These are phyloP conservation scores for Solanum ossicruentum DNA, from an alignment of 257 asterid genomes.

Conservation along the genomic window DNA sequence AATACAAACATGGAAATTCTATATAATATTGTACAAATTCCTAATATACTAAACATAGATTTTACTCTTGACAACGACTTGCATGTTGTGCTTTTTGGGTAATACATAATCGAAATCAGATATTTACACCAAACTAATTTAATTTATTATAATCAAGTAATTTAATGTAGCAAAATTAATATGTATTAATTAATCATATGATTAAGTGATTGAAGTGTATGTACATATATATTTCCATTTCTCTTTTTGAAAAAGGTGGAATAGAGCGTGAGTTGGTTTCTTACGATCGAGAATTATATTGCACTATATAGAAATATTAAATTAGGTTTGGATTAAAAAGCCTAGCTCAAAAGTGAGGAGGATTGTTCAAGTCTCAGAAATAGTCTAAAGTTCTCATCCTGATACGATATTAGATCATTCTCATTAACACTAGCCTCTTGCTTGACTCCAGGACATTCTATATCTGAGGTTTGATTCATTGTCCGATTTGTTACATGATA, in stretches of 20 bases:
- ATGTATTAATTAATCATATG: too few relatives aligned
- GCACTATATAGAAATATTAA: neutral
- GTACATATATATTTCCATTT: neutral
- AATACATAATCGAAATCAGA: neutral
- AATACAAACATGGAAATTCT: neutral
- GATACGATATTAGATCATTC: neutral
- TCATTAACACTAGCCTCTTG: neutral
- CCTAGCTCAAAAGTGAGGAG: neutral
- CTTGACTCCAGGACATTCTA: neutral
- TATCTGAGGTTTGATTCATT: neutral
- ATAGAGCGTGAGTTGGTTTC: neutral
- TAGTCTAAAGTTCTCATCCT: neutral
- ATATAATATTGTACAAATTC: neutral
- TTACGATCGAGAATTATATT: neutral
- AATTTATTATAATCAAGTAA: neutral
- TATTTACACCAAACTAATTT: neutral
- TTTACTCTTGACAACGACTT: neutral
- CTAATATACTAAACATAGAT: neutral
- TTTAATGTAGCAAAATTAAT: neutral
- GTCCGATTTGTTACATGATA: accelerated
- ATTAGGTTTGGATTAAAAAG: neutral
- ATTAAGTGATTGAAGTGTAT: neutral
- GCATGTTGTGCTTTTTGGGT: neutral
- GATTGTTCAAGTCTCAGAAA: neutral
- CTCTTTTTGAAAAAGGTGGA: neutral